Conservation (phyloP, 108 stramenopile genomes). For the Stephanodiscus triporus region DNA sequence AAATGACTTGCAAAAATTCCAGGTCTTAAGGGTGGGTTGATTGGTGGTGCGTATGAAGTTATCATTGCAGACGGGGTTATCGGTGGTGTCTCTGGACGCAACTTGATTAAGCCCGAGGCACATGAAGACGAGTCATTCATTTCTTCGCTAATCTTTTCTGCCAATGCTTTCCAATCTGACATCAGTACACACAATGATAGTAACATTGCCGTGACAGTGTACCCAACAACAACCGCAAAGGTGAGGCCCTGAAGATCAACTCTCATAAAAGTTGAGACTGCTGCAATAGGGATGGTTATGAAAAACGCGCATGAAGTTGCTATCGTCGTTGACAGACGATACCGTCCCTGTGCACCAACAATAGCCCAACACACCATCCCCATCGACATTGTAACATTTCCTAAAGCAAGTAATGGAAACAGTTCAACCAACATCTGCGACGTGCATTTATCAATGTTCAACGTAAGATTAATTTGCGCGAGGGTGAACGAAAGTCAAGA, state of each 20-base stretch:
- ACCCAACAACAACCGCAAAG: neutral
- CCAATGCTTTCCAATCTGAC: neutral
- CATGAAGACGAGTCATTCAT: no score
- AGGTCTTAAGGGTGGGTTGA: no score
- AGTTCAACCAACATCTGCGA: constrained; percentile 56
- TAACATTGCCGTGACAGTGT: constrained; percentile 5
- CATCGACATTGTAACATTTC: constrained; percentile 19
- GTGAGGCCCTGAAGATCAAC: constrained; percentile 1
- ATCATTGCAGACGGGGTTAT: no score
- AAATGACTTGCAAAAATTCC: no score
- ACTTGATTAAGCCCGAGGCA: no score
- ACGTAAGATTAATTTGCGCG: no score
- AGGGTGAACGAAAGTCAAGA: no score
- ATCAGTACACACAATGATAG: neutral
- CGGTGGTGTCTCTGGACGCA: no score
- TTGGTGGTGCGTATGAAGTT: no score
- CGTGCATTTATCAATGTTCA: no score
- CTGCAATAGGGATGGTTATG: constrained; percentile 15
- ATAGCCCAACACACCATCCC: constrained; percentile 14
- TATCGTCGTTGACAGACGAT: constrained; percentile 8
- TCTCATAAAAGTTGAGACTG: neutral
- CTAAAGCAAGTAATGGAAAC: constrained; percentile 64
- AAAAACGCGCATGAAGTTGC: neutral
- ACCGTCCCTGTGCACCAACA: constrained; percentile 21
- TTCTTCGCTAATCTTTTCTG: neutral